Percentiles rank a stretch among this genome's conserved stretches.
Evolutionary conservation across 2,329 filamentous ascomycete species (phyloP).

Genomic region (Diatrype stigma): DNA sequence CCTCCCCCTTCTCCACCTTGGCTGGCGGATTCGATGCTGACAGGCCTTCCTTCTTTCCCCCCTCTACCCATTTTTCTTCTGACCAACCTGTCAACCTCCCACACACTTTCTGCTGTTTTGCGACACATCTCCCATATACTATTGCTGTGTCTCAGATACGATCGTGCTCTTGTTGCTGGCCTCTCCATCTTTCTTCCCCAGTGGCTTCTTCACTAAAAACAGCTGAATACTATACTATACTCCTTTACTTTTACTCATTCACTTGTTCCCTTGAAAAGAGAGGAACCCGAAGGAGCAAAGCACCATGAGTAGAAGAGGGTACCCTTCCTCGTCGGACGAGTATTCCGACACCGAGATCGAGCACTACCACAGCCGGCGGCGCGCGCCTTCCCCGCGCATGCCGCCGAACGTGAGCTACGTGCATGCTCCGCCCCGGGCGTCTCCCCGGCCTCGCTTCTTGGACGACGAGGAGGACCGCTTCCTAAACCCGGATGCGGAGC

Average conservation of each 20-base stretch:
- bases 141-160: no score
- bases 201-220: no score
- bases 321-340: slow-evolving; percentile 41
- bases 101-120: no score
- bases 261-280: not conserved
- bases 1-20: not conserved
- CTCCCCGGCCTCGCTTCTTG: slow-evolving; percentile 34
- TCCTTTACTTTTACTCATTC: no score
- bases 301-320: slow-evolving; percentile 21
- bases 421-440: slow-evolving; percentile 31
- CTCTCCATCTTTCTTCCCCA: no score
- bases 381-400: slow-evolving; percentile 29
- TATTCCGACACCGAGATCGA: slow-evolving; percentile 54
- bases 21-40: not conserved
- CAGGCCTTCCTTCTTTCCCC: not conserved
- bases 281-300: not conserved
- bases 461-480: slow-evolving; percentile 36
- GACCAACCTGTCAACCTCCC: no score
- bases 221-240: no score
- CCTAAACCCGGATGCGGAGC: slow-evolving; percentile 42
- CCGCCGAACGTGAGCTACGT: slow-evolving; percentile 39
- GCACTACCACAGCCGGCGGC: slow-evolving; percentile 38
- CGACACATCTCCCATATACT: no score
- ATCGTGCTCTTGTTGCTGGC: no score
- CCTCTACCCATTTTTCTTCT: no score